phyloP scores from a whole-genome alignment of 2,329 filamentous ascomycete genomes.

The Ceratocystis albifundus region DNA sequence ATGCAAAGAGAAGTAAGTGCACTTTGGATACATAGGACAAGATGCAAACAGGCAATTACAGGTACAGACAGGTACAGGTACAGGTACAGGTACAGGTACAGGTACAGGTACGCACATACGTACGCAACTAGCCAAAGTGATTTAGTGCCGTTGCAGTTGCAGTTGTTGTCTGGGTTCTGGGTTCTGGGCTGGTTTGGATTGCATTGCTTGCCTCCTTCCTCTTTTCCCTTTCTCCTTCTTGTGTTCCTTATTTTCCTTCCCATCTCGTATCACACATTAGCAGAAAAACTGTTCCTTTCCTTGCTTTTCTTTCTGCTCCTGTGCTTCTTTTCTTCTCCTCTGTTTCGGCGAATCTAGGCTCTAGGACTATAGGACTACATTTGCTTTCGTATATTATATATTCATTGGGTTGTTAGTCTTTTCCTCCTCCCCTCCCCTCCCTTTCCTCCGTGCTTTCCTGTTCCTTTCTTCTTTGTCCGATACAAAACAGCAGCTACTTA shows the following conservation, averaged over 20 bases:
- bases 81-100: not conserved
- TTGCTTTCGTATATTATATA: no score
- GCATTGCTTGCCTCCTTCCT: constrained; percentile 11
- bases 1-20: constrained; percentile 7
- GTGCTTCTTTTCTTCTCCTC: not conserved
- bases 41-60: not conserved
- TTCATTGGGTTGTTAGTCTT: not conserved
- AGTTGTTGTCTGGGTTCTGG: not conserved
- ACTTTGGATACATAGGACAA: not conserved
- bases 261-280: constrained; percentile 9
- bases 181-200: no score
- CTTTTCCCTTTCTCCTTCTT: not conserved
- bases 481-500: not conserved
- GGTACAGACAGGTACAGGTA: not conserved
- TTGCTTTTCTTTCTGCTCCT: not conserved
- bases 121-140: not conserved
- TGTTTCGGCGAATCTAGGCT: not conserved
- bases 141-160: not conserved
- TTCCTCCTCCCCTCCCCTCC: not conserved
- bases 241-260: not conserved
- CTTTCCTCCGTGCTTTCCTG: not conserved
- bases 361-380: no score
- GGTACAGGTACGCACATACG: not conserved
- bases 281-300: not conserved
- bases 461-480: not conserved